These are phyloP conservation scores for Aspergillus conjunctus DNA, from an alignment of 495 filamentous ascomycete species.

Conservation along the genomic window DNA sequence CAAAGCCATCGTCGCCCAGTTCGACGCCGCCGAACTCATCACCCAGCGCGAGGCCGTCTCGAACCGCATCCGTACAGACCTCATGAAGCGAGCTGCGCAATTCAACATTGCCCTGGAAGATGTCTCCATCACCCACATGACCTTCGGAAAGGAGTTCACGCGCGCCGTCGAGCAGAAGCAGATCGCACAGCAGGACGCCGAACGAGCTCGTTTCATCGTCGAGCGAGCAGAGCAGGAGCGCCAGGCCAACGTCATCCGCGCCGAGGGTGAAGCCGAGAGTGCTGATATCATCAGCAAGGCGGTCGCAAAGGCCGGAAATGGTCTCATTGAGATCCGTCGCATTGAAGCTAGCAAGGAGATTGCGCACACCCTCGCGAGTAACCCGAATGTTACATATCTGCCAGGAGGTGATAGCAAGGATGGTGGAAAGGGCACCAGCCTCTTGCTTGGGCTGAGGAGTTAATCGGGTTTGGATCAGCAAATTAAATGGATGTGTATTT, in stretches of 20 bases:
- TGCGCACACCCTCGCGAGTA: constrained; percentile 81
- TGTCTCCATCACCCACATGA: constrained; percentile 99
- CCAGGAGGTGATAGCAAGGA: constrained; percentile 71
- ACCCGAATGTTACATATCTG: constrained; percentile 96
- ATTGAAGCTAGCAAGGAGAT: constrained; percentile 98
- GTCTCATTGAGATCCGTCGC: constrained; percentile 90
- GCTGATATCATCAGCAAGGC: constrained; percentile 91
- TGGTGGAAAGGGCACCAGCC: constrained; percentile 62
- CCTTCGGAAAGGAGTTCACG: constrained; percentile 99
- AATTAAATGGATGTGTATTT: constrained; percentile 29
- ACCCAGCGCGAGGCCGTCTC: constrained; percentile 96
- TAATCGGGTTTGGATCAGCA: constrained; percentile 25
- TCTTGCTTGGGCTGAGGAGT: constrained; percentile 62
- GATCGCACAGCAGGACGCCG: constrained; percentile 98
- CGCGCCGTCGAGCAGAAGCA: constrained; percentile 99
- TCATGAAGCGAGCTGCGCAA: constrained; percentile 91
- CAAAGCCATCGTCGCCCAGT: constrained; percentile 98
- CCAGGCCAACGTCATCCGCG: constrained; percentile 96
- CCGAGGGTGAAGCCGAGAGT: constrained; percentile 95
- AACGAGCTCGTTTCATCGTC: constrained; percentile 95
- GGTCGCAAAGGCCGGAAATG: constrained; percentile 89
- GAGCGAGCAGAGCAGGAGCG: constrained; percentile 99
- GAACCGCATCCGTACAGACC: constrained; percentile 91
- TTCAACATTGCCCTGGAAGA: constrained; percentile 99
- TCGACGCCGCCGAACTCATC: constrained; percentile 99